Conservation (phyloP, 441 rosid species). For the Kokia cookei region DNA sequence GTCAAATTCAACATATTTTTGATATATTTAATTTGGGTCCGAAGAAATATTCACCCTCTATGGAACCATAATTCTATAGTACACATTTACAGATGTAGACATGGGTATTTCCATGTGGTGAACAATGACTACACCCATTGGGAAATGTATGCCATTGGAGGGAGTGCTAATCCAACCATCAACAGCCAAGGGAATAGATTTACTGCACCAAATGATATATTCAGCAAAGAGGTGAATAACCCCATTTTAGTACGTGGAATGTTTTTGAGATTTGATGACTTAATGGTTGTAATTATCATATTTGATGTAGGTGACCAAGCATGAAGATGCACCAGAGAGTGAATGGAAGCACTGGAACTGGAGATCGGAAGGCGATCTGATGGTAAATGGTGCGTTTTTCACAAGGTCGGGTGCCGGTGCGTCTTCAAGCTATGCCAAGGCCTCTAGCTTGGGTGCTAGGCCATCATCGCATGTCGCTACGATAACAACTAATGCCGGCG, state of each 20-base stretch:
- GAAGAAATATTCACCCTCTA: too few relatives aligned
- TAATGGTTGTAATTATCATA: background rate
- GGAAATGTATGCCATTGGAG: conserved; percentile 82
- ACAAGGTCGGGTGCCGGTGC: conserved; percentile 49
- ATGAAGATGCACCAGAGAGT: conserved; percentile 56
- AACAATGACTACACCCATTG: conserved; percentile 77
- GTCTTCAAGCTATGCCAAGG: conserved; percentile 61
- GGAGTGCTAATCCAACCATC: conserved; percentile 66
- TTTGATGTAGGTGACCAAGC: conserved; percentile 44
- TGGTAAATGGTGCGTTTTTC: conserved; percentile 65
- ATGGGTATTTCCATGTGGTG: conserved; percentile 75
- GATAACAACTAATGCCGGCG: conserved; percentile 41
- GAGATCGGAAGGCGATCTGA: conserved; percentile 60
- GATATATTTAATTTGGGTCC: too few relatives aligned
- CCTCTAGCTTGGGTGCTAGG: conserved; percentile 60
- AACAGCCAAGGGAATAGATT: conserved; percentile 75
- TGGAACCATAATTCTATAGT: background rate
- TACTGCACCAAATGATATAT: conserved; percentile 39
- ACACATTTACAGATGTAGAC: conserved; percentile 47
- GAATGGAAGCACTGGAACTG: conserved; percentile 66
- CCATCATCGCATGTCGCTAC: conserved; percentile 56
- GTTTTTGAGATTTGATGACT: background rate
- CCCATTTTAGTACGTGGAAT: background rate
- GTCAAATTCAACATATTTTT: too few relatives aligned
- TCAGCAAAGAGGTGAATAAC: conserved; percentile 49